Percentiles rank a stretch among this genome's conserved stretches.
These are phyloP conservation scores for Solanum medicagineum DNA, from an alignment of 257 asterid species.

Conservation along the genomic window DNA sequence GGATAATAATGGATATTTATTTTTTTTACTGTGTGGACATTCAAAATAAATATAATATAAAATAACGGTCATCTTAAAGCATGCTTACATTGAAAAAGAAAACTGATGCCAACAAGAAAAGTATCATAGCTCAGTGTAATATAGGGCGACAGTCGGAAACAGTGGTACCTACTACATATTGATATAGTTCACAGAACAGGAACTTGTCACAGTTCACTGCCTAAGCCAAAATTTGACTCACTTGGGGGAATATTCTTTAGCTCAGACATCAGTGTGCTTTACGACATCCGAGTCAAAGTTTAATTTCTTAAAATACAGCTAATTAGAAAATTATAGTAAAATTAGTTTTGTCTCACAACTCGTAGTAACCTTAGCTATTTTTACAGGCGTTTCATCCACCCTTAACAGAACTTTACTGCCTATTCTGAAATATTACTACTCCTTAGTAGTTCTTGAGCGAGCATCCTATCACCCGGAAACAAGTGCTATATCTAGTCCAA, in stretches of 20 bases:
- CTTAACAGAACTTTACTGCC: not conserved
- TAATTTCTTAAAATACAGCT: not conserved
- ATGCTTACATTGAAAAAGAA: not conserved
- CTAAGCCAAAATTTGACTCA: not conserved
- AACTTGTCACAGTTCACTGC: not conserved
- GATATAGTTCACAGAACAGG: not conserved
- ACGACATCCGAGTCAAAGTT: not conserved
- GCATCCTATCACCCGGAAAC: not conserved
- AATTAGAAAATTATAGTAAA: not conserved
- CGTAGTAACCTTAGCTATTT: not conserved
- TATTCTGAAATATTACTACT: not conserved
- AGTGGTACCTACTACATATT: not conserved
- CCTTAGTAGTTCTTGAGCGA: not conserved
- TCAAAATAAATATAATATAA: not conserved
- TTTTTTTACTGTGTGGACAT: not conserved
- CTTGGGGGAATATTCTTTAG: not conserved
- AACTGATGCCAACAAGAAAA: not conserved
- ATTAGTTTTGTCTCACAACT: not conserved
- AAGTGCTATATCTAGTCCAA: not conserved
- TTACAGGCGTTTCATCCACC: not conserved
- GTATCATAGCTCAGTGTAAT: not conserved
- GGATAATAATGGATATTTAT: not conserved
- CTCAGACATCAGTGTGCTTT: not conserved
- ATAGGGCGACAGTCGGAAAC: not conserved
- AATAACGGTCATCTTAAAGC: not conserved